Base-by-base conservation (phyloP, 1,284 basidiomycete genomes). In the Athelia sp. region DNA sequence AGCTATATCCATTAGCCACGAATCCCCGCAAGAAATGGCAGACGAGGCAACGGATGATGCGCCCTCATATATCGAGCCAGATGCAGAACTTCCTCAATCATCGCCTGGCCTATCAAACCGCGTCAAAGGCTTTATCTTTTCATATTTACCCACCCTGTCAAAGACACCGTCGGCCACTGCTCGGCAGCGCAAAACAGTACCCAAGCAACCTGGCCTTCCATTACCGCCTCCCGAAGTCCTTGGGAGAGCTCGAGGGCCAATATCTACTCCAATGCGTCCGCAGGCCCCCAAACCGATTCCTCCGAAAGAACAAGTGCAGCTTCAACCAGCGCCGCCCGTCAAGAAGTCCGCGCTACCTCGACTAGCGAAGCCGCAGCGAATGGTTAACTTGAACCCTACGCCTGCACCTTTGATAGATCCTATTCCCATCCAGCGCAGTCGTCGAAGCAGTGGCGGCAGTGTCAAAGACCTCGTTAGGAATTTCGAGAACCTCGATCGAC, bases 391-490 rank as follows among this genome's bases (percentile, higher is more conserved):
- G 45, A 72, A 78, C 43, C 80, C 75, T 34, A 66, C 76, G 3
- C 70, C 73, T 13, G 70, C 69, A 1, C 63, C 65, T 29, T 50
- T 50, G 18, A 58, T 56, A 32, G 50, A 40, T 40, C 53, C 64
- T 11, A 50, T 54, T 10, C 54, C 58, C 8, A 53, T 61, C 11
- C 50, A 64, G 22, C 61, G 74, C 31, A 67, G 65, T 19, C 63
- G 81, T 52, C 66, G 77, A 57, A 79, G 76, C 51, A 86, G 84
- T 55, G 75, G 74, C 13, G 72, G 74, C 48, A 87, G 84, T 56
- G 86, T 89, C 47, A 84, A 75, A 63, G 85, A 88, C 47, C 62
- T 89, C 49, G 77, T 87, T 44, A 71, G 66, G 59, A 75, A 70
- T 35, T 89, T 81, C 58, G 84, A 89, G 66, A 69, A 73, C 45